These are phyloP conservation scores for Geosmithia flava DNA, from an alignment of 2,329 filamentous ascomycete species.

Conservation along the genomic window DNA sequence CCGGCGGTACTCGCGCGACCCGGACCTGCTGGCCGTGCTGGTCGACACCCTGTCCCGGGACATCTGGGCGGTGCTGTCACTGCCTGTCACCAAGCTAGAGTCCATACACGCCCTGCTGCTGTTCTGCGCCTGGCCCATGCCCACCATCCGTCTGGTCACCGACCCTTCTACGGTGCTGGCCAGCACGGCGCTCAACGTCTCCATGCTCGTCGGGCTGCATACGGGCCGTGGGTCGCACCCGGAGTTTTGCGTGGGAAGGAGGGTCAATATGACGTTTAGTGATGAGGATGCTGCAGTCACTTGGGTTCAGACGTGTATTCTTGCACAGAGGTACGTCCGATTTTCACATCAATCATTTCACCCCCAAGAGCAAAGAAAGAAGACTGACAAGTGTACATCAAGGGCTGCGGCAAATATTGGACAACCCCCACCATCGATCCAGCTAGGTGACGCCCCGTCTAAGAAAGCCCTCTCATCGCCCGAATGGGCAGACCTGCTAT, in stretches of 20 bases:
- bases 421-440: slow-evolving; percentile 35
- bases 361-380: neutral
- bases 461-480: slow-evolving; percentile 22
- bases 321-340: slow-evolving; percentile 33
- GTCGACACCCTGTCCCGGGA: slow-evolving; percentile 33
- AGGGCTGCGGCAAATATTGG: slow-evolving; percentile 30
- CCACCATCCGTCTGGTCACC: slow-evolving; percentile 35
- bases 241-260: slow-evolving; percentile 31
- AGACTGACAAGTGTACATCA: neutral
- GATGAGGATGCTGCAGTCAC: slow-evolving; percentile 40
- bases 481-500: slow-evolving; percentile 29
- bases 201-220: slow-evolving; percentile 36
- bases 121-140: slow-evolving; percentile 37
- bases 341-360: too few species aligned
- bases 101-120: slow-evolving; percentile 39
- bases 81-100: slow-evolving; percentile 29
- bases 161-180: slow-evolving; percentile 37
- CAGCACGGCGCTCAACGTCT: slow-evolving; percentile 32
- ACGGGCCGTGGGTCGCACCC: slow-evolving; percentile 37
- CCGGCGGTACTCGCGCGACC: slow-evolving; percentile 28
- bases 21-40: slow-evolving; percentile 28
- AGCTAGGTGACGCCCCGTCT: slow-evolving; percentile 32
- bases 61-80: slow-evolving; percentile 29
- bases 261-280: slow-evolving; percentile 27
- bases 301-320: slow-evolving; percentile 40